These are phyloP conservation scores for Sporobolomyces phaffii DNA, from an alignment of 768 basidiomycete species.

Conservation along the genomic window DNA sequence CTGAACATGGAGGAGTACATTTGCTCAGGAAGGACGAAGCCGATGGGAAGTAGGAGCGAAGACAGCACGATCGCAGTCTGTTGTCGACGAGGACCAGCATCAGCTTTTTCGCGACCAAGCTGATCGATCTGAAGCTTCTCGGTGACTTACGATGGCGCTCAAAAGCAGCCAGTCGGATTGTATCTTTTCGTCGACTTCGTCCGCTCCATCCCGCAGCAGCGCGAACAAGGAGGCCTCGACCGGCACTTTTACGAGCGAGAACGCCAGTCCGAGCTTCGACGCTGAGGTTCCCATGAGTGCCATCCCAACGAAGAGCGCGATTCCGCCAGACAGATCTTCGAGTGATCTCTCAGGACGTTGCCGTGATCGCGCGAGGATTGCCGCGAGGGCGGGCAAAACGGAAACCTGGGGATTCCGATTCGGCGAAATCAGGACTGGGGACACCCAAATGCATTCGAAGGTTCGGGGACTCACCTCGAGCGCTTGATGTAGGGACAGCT, in stretches of 20 bases:
- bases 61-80: background rate
- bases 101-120: no score
- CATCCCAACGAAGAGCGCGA: background rate
- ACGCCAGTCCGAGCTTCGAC: background rate
- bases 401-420: background rate
- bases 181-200: background rate
- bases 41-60: background rate
- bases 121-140: no score
- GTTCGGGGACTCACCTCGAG: background rate
- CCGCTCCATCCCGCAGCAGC: background rate
- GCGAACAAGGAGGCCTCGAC: background rate
- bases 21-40: background rate
- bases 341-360: background rate
- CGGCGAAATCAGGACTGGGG: background rate
- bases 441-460: background rate
- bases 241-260: background rate
- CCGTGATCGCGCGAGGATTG: background rate
- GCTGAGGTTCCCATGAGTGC: background rate
- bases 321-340: background rate
- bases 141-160: background rate
- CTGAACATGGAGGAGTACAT: background rate
- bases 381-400: background rate
- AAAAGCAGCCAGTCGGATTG: background rate
- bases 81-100: background rate
- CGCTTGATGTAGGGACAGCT: background rate